phyloP scores from a whole-genome alignment of 371 early-diverging fungal species.

The Apophysomyces ossiformis region DNA sequence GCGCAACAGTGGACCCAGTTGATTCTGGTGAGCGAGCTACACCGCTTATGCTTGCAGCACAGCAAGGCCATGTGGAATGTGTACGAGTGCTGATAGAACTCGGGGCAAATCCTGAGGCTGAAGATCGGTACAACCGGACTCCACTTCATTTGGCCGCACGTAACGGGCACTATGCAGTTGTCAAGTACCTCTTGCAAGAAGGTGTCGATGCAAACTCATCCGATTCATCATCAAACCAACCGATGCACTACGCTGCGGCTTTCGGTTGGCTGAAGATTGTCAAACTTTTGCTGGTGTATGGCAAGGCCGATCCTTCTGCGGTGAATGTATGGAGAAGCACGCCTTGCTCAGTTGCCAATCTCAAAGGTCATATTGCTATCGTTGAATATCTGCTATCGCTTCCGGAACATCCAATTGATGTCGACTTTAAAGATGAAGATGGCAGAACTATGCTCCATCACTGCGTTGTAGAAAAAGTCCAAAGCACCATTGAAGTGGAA shows the following conservation, averaged over 20 bases:
- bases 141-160: conserved; percentile 58
- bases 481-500: conserved; percentile 37
- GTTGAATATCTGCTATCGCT: conserved; percentile 50
- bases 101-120: conserved; percentile 50
- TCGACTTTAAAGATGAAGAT: conserved; percentile 55
- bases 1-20: conserved; percentile 46
- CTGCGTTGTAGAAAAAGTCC: conserved; percentile 27
- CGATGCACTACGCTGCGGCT: conserved; percentile 63
- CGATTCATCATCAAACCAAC: conserved; percentile 57
- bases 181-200: conserved; percentile 37
- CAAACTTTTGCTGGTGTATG: conserved; percentile 49
- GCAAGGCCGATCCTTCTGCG: conserved; percentile 47
- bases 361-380: conserved; percentile 60
- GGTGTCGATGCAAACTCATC: conserved; percentile 53
- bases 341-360: conserved; percentile 61
- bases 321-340: conserved; percentile 62
- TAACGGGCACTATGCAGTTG: conserved; percentile 52
- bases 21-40: conserved; percentile 52
- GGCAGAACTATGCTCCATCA: conserved; percentile 58
- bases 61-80: conserved; percentile 53
- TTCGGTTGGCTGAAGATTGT: conserved; percentile 54
- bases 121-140: conserved; percentile 53
- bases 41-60: conserved; percentile 53
- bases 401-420: conserved; percentile 35
- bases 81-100: conserved; percentile 50